Evolutionary conservation across 192 early-diverging fungal species (phyloP).

Genomic region (Helicostylum pulchrum): DNA sequence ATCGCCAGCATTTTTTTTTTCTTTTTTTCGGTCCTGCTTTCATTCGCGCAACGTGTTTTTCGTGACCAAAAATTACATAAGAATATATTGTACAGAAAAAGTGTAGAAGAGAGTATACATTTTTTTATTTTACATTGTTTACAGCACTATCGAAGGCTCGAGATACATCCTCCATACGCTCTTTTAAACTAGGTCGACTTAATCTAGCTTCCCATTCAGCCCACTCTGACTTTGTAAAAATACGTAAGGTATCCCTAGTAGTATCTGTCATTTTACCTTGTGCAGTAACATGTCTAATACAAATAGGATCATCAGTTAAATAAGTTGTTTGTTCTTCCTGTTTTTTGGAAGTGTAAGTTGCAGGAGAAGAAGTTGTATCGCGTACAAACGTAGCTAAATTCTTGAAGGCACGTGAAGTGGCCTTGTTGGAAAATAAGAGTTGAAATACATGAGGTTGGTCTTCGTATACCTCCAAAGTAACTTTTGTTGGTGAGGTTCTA

Average conservation of each 20-base stretch:
- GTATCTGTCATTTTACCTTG: conserved; percentile 7
- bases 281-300: not conserved
- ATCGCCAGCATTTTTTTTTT: not conserved
- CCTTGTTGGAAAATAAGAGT: conserved; percentile 19
- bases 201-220: conserved; percentile 7
- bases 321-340: not conserved
- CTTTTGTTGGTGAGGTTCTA: conserved; percentile 1
- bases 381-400: conserved; percentile 22
- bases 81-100: too few species aligned
- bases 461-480: conserved; percentile 44
- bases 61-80: too few species aligned
- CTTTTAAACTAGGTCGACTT: not conserved
- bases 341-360: not conserved
- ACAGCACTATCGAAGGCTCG: not conserved
- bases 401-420: conserved; percentile 4
- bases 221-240: not conserved
- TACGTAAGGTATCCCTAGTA: not conserved
- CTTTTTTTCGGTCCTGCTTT: too few species aligned
- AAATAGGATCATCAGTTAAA: not conserved
- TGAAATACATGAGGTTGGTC: conserved; percentile 56
- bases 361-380: not conserved
- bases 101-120: not conserved
- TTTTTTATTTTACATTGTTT: not conserved
- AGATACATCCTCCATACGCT: conserved; percentile 7
- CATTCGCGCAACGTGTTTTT: too few species aligned